Conservation (phyloP, 1,284 basidiomycete species). For the Moesziomyces parantarcticus region DNA sequence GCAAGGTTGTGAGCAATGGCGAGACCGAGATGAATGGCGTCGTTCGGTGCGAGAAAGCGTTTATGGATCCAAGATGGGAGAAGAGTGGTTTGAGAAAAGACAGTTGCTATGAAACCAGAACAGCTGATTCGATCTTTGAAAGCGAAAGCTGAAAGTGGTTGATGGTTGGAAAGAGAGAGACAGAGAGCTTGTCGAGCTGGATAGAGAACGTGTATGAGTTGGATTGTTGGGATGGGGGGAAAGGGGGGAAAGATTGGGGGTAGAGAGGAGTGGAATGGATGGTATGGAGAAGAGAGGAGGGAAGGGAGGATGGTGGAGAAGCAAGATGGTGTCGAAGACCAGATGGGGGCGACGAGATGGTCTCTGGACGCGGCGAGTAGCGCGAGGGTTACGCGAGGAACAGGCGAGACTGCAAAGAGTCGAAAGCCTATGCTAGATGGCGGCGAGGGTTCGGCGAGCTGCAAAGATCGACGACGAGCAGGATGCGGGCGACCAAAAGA, state of each 20-base stretch:
- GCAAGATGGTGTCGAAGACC: background rate
- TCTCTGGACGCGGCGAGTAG: background rate
- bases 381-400: background rate
- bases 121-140: slow-evolving; percentile 16
- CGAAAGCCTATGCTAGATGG: too few species aligned
- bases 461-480: background rate
- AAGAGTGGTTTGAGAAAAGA: slow-evolving; percentile 25
- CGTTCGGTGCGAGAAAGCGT: background rate
- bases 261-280: background rate
- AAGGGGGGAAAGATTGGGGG: too few species aligned
- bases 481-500: background rate
- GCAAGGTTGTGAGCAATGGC: background rate
- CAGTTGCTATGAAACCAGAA: slow-evolving; percentile 25
- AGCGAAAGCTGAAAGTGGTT: slow-evolving; percentile 12
- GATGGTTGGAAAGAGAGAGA: slow-evolving; percentile 16
- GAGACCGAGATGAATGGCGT: too few species aligned
- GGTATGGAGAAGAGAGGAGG: background rate
- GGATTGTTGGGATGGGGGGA: background rate
- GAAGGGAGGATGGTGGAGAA: background rate
- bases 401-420: background rate
- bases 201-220: slow-evolving; percentile 11
- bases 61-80: slow-evolving; percentile 5
- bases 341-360: background rate
- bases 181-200: slow-evolving; percentile 12
- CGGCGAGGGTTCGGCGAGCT: background rate